phyloP scores from a whole-genome alignment of 2,329 filamentous ascomycete species.

The Phaeomoniella chlamydospora region DNA sequence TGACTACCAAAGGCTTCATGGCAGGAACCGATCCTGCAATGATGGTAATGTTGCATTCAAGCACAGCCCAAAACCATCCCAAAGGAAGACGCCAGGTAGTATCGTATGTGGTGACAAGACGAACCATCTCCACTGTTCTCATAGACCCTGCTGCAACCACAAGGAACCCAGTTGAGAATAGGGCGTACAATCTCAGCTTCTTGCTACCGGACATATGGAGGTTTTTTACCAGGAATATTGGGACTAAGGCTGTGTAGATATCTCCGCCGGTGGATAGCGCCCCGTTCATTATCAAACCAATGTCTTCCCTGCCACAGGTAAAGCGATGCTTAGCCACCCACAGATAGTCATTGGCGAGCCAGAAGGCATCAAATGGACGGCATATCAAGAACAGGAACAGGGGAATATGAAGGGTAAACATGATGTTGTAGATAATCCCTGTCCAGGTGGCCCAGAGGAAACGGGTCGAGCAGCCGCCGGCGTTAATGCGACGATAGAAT shows the following conservation, averaged over 20 bases:
- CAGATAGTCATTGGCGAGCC: constrained; percentile 7
- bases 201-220: constrained; percentile 8
- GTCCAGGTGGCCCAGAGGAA: constrained; percentile 11
- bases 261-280: constrained; percentile 10
- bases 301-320: constrained; percentile 7
- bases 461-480: constrained; percentile 7
- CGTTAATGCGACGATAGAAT: constrained; percentile 12
- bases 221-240: constrained; percentile 8
- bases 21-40: constrained; percentile 15
- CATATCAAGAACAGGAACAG: constrained; percentile 9
- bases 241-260: constrained; percentile 11
- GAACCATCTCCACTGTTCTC: constrained; percentile 9
- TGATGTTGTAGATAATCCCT: constrained; percentile 12
- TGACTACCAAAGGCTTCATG: constrained; percentile 12
- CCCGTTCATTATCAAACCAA: constrained; percentile 7
- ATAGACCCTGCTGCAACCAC: constrained; percentile 10
- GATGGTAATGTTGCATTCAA: constrained; percentile 16
- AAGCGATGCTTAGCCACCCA: constrained; percentile 8
- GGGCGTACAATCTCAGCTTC: constrained; percentile 9
- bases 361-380: constrained; percentile 10
- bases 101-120: constrained; percentile 9
- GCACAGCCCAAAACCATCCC: constrained; percentile 14
- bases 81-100: constrained; percentile 7
- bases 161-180: constrained; percentile 11
- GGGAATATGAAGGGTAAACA: constrained; percentile 7